phyloP scores from a whole-genome alignment of 192 early-diverging fungal species.

The Gryganskiella cystojenkinii region DNA sequence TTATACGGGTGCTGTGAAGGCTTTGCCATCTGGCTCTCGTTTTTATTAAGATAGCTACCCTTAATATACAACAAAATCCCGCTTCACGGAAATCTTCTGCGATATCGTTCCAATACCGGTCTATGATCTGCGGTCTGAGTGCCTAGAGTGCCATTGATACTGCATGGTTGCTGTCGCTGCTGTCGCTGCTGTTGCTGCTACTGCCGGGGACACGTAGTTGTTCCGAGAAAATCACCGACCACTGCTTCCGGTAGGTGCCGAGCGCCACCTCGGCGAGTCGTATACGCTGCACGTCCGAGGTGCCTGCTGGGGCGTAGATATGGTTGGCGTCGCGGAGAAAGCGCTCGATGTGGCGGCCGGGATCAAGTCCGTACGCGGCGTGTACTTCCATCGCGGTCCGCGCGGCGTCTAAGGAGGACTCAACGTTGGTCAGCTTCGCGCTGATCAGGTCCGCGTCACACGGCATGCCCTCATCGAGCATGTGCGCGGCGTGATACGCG shows the following conservation, averaged over 20 bases:
- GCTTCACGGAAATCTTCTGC: slow-evolving; percentile 55
- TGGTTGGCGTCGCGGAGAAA: slow-evolving; percentile 8
- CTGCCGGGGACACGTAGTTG: background rate
- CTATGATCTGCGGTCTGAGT: slow-evolving; percentile 30
- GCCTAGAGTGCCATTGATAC: slow-evolving; percentile 35
- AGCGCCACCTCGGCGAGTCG: slow-evolving; percentile 10
- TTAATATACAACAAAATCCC: too few relatives aligned
- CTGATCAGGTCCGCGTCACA: slow-evolving; percentile 10
- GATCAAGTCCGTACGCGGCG: slow-evolving; percentile 2
- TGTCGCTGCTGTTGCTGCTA: background rate
- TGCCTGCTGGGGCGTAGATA: slow-evolving; percentile 3
- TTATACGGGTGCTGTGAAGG: too few relatives aligned
- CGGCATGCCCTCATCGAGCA: background rate
- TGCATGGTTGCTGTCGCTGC: slow-evolving; percentile 1
- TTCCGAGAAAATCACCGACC: background rate
- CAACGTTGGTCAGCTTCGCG: slow-evolving; percentile 6
- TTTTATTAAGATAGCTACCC: too few relatives aligned
- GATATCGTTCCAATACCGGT: slow-evolving; percentile 58
- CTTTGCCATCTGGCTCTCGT: too few relatives aligned
- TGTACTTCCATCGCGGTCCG: slow-evolving; percentile 4
- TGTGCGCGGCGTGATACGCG: background rate
- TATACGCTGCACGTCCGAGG: slow-evolving; percentile 5
- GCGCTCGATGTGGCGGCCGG: slow-evolving; percentile 5
- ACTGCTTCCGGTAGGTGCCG: slow-evolving; percentile 4
- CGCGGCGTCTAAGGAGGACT: slow-evolving; percentile 6